Evolutionary conservation across 2,329 filamentous ascomycete species (phyloP).

Genomic region (Fusarium armeniacum): DNA sequence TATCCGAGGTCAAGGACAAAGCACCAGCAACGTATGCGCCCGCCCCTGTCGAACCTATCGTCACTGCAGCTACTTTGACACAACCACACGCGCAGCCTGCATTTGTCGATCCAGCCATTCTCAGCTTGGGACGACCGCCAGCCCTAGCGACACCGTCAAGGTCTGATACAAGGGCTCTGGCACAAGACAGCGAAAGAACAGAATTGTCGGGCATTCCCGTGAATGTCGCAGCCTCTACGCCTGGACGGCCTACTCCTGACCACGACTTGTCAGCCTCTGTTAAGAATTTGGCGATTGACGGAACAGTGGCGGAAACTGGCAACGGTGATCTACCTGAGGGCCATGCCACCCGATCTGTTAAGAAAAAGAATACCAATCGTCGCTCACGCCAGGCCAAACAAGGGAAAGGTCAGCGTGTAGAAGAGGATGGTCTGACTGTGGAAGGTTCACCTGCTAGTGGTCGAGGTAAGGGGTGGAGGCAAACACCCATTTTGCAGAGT

Average conservation of each 20-base stretch:
- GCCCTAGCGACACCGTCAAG: slow-evolving; percentile 49
- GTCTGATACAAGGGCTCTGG: slow-evolving; percentile 31
- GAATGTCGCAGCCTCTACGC: slow-evolving; percentile 32
- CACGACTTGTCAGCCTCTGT: slow-evolving; percentile 49
- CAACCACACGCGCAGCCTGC: slow-evolving; percentile 54
- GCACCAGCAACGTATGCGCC: slow-evolving; percentile 49
- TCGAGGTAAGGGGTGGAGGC: slow-evolving; percentile 69
- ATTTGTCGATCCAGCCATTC: slow-evolving; percentile 86
- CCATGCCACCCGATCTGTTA: slow-evolving; percentile 45
- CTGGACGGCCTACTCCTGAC: slow-evolving; percentile 42
- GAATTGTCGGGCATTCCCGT: slow-evolving; percentile 35
- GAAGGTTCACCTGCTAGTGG: slow-evolving; percentile 50
- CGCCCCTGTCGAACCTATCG: slow-evolving; percentile 45
- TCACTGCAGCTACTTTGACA: slow-evolving; percentile 48
- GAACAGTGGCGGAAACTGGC: slow-evolving; percentile 28
- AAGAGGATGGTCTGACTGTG: slow-evolving; percentile 47
- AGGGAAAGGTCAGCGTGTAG: slow-evolving; percentile 48
- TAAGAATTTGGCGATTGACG: slow-evolving; percentile 46
- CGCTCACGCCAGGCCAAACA: slow-evolving; percentile 53
- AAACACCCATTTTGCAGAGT: slow-evolving; percentile 72
- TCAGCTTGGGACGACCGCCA: slow-evolving; percentile 72
- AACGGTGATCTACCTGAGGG: slow-evolving; percentile 41
- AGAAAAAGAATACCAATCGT: slow-evolving; percentile 53
- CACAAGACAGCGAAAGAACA: slow-evolving; percentile 23
- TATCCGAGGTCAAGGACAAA: slow-evolving; percentile 58